Base-by-base conservation (phyloP, 1,284 basidiomycete genomes). In the Grifola frondosa region DNA sequence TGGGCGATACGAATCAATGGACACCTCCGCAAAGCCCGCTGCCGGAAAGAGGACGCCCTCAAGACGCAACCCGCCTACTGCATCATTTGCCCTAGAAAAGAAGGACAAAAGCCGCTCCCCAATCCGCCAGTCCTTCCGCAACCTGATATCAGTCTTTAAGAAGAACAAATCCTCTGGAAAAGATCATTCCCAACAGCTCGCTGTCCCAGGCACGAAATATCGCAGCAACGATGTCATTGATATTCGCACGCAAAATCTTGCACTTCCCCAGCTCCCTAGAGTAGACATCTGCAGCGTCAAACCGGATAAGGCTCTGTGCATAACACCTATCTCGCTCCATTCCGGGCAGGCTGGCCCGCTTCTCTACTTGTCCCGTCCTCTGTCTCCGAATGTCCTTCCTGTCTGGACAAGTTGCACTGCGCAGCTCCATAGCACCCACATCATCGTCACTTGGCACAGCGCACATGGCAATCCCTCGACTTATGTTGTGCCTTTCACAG, bases 101-200 rank as follows among this genome's bases (percentile, higher is more conserved):
- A 59, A 54, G 38, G 50, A 47, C 37, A 62, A 61, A 44, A 54
- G 55, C 13, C 56, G 63, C n/a, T 82, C 79, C 13, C 79, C 80
- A 3, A 66, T 87, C 32, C 75, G 81, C 25, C 77, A 78, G 56
- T 87, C 84, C 17, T 69, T 88, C 53, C 74, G 76, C 30, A 86
- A 80, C 54, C 62, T 87, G 19, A 64, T 88, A 30, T 76, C 81
- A 3, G 75, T 79, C 3, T 73, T 88, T 65, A 84, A 74, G 65
- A 84, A 80, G 61, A 70, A 62, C 62, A 73, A 62, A 46, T 63
- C 51, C 39, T 21, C 47, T 5, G 59, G 58, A 28, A 67, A 59
- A 28, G 68, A 69, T 20, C 56, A 47, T 19, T 24, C 49, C 12
- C 44, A 36, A 21, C 34, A 29, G 5, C 17, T 17, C 13, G 2